phyloP scores from a whole-genome alignment of 2,329 filamentous ascomycete genomes.

The Hypoxylon sp. region DNA sequence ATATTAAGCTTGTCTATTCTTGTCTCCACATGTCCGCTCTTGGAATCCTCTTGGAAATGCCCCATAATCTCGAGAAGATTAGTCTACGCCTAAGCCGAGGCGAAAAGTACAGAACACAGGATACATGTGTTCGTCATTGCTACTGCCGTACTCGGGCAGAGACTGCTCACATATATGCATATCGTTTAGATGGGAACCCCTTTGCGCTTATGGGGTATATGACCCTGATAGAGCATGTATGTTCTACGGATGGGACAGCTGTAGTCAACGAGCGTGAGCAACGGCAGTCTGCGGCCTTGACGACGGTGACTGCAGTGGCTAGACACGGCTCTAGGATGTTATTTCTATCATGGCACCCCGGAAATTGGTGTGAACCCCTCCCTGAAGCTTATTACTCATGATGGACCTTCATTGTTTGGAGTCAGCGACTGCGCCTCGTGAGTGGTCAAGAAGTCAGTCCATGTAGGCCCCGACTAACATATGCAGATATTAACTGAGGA shows the following conservation, averaged over 20 bases:
- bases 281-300: conserved; percentile 27
- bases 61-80: conserved; percentile 19
- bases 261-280: conserved; percentile 24
- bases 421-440: conserved; percentile 24
- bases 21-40: conserved; percentile 44
- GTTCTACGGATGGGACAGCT: neutral
- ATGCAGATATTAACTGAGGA: conserved; percentile 45
- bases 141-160: conserved; percentile 11
- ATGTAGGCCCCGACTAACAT: conserved; percentile 38
- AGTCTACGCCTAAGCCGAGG: conserved; percentile 27
- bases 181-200: conserved; percentile 15
- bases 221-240: conserved; percentile 2
- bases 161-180: conserved; percentile 25
- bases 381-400: conserved; percentile 34
- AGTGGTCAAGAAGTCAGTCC: conserved; percentile 40
- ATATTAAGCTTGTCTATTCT: conserved; percentile 52
- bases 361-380: conserved; percentile 44
- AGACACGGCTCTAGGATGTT: conserved; percentile 41
- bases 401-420: conserved; percentile 32
- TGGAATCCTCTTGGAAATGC: conserved; percentile 38
- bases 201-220: conserved; percentile 11
- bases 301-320: conserved; percentile 36
- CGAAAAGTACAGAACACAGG: neutral
- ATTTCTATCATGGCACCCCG: conserved; percentile 32
- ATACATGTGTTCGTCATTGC: conserved; percentile 10